These are phyloP conservation scores for Nakataea oryzae DNA, from an alignment of 2,329 filamentous ascomycete species.

Conservation along the genomic window DNA sequence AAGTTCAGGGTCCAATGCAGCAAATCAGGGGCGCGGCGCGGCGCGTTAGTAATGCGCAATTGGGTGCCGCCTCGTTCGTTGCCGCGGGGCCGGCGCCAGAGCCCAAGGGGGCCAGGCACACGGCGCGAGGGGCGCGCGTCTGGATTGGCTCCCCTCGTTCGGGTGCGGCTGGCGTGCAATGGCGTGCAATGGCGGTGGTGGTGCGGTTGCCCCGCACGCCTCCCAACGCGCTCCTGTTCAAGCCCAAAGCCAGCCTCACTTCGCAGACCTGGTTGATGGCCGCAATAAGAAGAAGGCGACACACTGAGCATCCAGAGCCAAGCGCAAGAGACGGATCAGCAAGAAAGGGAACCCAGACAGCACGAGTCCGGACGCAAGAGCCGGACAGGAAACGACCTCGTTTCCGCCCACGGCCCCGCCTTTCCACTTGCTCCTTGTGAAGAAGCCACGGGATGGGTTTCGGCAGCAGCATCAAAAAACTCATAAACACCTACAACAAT, in stretches of 20 bases:
- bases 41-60: not conserved
- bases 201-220: not conserved
- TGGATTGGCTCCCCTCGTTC: not conserved
- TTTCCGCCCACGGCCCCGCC: not conserved
- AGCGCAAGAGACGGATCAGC: not conserved
- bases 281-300: not conserved
- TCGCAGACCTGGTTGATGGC: not conserved
- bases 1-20: not conserved
- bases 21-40: not conserved
- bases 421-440: not conserved
- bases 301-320: not conserved
- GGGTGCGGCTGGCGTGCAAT: not conserved
- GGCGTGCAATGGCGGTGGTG: not conserved
- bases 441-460: slow-evolving; percentile 31
- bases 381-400: not conserved
- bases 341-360: not conserved
- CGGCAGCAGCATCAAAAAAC: slow-evolving; percentile 28
- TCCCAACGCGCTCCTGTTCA: not conserved
- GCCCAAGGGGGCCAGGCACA: not conserved
- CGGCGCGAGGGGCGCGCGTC: too few species aligned
- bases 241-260: not conserved
- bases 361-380: not conserved
- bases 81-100: not conserved
- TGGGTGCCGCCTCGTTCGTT: not conserved
- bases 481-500: slow-evolving; percentile 36